Percentiles rank a stretch among this genome's conserved stretches.
phyloP scores from a whole-genome alignment of 2,329 filamentous ascomycete genomes.

The Calonectria montana region DNA sequence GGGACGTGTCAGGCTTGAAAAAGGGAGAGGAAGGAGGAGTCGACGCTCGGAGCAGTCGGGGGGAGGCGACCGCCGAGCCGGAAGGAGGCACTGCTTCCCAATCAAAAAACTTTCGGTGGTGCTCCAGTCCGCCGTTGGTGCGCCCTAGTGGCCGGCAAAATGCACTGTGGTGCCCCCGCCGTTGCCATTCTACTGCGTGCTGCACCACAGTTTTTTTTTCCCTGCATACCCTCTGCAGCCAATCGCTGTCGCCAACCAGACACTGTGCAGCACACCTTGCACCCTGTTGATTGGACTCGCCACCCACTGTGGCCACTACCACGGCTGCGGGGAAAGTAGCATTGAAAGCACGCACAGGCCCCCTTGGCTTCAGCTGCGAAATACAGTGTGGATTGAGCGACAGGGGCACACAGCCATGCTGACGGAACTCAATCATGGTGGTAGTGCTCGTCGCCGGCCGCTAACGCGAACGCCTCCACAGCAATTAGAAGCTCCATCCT shows the following conservation, averaged over 20 bases:
- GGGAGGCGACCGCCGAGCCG: background rate
- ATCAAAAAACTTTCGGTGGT: constrained; percentile 9
- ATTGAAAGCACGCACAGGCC: background rate
- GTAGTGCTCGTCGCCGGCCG: constrained; percentile 7
- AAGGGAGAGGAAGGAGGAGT: constrained; percentile 7
- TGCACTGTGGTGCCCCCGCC: constrained; percentile 18
- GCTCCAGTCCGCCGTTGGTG: constrained; percentile 11
- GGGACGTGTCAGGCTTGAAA: constrained; percentile 21
- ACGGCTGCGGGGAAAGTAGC: background rate
- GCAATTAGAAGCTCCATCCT: constrained; percentile 3
- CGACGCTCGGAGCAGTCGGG: constrained; percentile 22
- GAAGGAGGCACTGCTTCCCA: constrained; percentile 3
- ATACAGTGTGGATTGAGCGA: constrained; percentile 13
- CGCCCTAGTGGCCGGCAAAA: constrained; percentile 1
- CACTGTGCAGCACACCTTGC: constrained; percentile 16
- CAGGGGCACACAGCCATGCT: background rate
- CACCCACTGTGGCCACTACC: constrained; percentile 1
- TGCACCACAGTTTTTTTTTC: background rate
- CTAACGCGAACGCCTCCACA: constrained; percentile 39
- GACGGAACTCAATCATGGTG: background rate
- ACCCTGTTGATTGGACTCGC: background rate
- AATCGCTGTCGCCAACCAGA: background rate
- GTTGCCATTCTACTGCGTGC: constrained; percentile 1
- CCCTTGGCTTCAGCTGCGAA: background rate
- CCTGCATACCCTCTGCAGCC: background rate